These are phyloP conservation scores for Pestalotiopsis sp. DNA, from an alignment of 2,329 filamentous ascomycete species.

Conservation along the genomic window DNA sequence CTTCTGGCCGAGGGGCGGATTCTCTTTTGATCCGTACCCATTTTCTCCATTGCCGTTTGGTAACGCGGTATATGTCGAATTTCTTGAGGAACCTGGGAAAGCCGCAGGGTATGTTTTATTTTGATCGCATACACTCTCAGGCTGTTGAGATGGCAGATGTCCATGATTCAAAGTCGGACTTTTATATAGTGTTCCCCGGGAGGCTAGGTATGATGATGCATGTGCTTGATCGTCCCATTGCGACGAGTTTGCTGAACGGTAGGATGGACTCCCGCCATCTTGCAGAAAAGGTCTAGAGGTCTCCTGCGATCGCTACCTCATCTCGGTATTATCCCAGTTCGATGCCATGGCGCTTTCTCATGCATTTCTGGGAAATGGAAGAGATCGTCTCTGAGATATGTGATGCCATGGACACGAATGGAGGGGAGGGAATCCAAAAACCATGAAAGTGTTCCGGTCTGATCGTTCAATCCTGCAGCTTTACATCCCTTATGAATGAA, in stretches of 20 bases:
- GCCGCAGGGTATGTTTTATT: background rate
- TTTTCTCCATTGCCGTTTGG: background rate
- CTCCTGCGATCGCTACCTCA: background rate
- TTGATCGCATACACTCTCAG: background rate
- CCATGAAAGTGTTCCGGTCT: background rate
- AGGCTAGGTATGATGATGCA: background rate
- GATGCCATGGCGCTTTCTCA: background rate
- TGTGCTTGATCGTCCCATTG: background rate
- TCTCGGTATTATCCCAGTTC: background rate
- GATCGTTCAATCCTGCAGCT: background rate
- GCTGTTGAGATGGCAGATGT: background rate
- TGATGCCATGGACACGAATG: background rate
- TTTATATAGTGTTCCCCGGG: background rate
- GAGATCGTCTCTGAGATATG: background rate
- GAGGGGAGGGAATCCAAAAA: background rate
- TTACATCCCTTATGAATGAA: background rate
- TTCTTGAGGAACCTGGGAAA: background rate
- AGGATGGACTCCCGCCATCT: background rate
- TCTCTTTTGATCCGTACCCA: background rate
- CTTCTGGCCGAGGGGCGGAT: background rate
- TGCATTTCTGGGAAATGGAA: background rate
- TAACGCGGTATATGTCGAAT: background rate
- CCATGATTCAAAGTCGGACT: background rate
- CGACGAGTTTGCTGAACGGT: background rate
- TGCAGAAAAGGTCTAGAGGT: background rate